Base-by-base conservation (phyloP, 768 basidiomycete species). In the Lactifluus subvellereus region DNA sequence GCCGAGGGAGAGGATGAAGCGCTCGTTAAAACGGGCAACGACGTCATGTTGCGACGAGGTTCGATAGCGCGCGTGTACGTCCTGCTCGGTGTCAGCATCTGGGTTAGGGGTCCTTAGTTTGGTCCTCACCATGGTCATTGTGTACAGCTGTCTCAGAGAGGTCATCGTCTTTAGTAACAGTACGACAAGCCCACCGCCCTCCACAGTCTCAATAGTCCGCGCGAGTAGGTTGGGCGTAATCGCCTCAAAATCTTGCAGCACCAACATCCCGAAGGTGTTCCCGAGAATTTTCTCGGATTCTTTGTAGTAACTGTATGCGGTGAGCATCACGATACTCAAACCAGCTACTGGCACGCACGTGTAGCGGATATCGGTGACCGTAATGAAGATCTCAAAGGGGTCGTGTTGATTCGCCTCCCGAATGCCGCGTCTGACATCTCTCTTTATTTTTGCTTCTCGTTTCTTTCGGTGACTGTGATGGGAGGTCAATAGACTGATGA, bases 321-420 rank as follows among this genome's bases (percentile, higher is more conserved):
- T 53, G 65, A 45, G 43, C 16, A 14, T 30, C 16, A 37, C n/a
- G 2, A n/a, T 37, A 20, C n/a, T 52, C 16, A 30, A 42, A 33
- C 38, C 18, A 49, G 35, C 27, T 50, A 40, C 18, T 56, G 43
- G 10, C 38, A 82, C 88, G 71, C 72, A 94, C 86, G 91, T 94
- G 78, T 99, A 99, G 60, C 96, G 87, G 62, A 99, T 98, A 73
- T 99, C 96, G 4, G 96, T 98, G n/a, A 98, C 95, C 0, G 92
- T 91, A 13, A 98, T 87, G 72, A 99, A 99, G 48, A 98, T 92
- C 77, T 99, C 97, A 73, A 99, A 98, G 1, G 97, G 96, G 73
- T 91, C 86, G 72, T 97, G 91, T 62, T 99, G 94, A 71, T 97
- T 95, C 2, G 89, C 85, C 70, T 99, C 96, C 30, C 97, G 83